phyloP scores from a whole-genome alignment of 2,329 filamentous ascomycete genomes.

The Paecilomyces sp. region DNA sequence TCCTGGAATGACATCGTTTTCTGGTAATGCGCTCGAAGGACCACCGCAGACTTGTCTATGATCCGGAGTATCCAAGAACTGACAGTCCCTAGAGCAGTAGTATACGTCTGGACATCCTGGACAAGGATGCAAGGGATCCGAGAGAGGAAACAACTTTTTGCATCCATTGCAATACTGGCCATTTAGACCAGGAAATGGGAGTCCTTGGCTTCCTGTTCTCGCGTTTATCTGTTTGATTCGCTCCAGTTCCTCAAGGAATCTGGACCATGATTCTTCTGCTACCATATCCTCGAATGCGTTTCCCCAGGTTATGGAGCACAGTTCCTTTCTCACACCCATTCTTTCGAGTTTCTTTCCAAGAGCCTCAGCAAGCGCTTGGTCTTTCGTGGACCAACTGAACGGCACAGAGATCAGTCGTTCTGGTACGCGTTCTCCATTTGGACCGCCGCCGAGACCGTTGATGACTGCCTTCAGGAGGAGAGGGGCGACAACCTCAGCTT shows the following conservation, averaged over 20 bases:
- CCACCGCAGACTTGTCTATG: neutral
- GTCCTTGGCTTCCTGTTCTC: no score
- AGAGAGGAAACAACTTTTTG: neutral
- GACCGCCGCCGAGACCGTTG: neutral
- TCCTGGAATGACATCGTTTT: neutral
- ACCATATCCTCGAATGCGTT: neutral
- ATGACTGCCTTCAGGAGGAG: constrained; percentile 1
- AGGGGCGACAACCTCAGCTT: constrained; percentile 1
- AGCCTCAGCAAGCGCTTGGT: constrained; percentile 2
- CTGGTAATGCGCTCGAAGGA: neutral
- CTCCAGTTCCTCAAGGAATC: neutral
- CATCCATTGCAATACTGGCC: neutral
- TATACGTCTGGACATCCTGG: neutral
- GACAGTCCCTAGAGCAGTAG: constrained; percentile 1
- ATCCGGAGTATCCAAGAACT: neutral
- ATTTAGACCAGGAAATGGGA: neutral
- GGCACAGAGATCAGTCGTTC: constrained; percentile 1
- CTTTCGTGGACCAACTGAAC: constrained; percentile 5
- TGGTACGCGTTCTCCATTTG: neutral
- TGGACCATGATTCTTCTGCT: neutral
- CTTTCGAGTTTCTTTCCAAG: constrained; percentile 3
- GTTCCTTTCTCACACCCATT: constrained; percentile 5
- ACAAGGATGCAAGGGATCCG: neutral
- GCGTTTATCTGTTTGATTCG: neutral
- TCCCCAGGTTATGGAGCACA: constrained; percentile 1